phyloP scores from a whole-genome alignment of 169 alveolate species.

The Babesia sp. region DNA sequence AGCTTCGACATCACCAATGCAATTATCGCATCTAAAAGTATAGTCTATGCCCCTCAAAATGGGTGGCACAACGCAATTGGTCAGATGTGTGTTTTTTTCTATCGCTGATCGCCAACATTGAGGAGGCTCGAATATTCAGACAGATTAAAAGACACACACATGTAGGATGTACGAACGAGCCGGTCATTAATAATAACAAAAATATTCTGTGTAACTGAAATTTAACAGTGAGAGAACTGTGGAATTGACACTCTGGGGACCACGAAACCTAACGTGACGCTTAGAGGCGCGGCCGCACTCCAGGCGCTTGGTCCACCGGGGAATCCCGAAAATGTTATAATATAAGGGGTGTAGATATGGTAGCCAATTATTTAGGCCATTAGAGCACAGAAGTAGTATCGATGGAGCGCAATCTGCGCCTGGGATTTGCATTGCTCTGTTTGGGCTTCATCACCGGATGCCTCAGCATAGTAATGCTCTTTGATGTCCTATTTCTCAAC shows the following conservation, averaged over 20 bases:
- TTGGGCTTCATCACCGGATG: slow-evolving; percentile 53
- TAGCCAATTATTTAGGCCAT: neutral
- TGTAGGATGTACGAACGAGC: too few species aligned
- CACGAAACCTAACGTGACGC: neutral
- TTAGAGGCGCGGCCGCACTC: too few species aligned
- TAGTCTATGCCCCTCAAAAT: neutral
- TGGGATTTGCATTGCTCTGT: slow-evolving; percentile 58
- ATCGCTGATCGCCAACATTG: too few species aligned
- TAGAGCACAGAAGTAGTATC: slow-evolving; percentile 4
- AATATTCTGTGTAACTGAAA: neutral
- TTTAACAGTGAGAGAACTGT: neutral
- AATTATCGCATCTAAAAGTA: too few species aligned
- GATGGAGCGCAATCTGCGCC: slow-evolving; percentile 56
- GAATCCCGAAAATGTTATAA: neutral
- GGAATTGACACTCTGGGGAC: neutral
- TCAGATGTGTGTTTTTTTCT: neutral
- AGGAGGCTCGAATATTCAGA: too few species aligned
- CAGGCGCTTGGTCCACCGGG: neutral
- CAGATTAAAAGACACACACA: too few species aligned
- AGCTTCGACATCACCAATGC: too few species aligned
- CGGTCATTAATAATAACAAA: too few species aligned
- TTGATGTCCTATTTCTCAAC: slow-evolving; percentile 65
- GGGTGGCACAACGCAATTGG: neutral
- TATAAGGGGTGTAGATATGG: neutral
- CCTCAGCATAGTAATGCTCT: slow-evolving; percentile 63